Evolutionary conservation across 805 yeast species (phyloP).

Genomic region (Jamesozyma gamospora): DNA sequence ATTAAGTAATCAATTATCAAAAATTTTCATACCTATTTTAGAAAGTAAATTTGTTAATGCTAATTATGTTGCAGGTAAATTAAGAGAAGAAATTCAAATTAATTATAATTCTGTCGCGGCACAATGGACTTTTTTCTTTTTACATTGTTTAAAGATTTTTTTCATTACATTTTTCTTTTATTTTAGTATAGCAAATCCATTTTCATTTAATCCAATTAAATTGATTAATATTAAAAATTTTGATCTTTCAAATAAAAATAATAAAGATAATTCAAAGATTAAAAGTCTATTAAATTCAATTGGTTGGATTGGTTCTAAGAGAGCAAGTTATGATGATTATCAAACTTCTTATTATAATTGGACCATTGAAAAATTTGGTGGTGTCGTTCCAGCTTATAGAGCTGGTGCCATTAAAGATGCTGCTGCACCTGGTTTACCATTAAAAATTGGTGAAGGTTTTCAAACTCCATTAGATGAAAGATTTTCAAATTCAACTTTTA

Average conservation of each 20-base stretch:
- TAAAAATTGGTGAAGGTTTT: slow-evolving; percentile 80
- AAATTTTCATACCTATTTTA: slow-evolving; percentile 23
- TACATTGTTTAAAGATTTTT: slow-evolving; percentile 57
- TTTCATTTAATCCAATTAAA: slow-evolving; percentile 36
- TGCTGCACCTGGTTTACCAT: slow-evolving; percentile 46
- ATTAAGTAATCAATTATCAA: slow-evolving; percentile 51
- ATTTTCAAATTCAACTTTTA: slow-evolving; percentile 28
- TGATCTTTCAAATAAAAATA: slow-evolving; percentile 23
- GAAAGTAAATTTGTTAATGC: slow-evolving; percentile 27
- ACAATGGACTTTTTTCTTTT: slow-evolving; percentile 58
- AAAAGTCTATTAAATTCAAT: slow-evolving; percentile 42
- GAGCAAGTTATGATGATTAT: slow-evolving; percentile 61
- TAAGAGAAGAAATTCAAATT: slow-evolving; percentile 41
- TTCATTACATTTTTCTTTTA: slow-evolving; percentile 48
- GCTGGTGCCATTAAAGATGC: slow-evolving; percentile 57
- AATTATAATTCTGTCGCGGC: slow-evolving; percentile 34
- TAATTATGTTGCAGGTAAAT: slow-evolving; percentile 33
- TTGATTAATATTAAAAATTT: slow-evolving; percentile 26
- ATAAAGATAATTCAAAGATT: slow-evolving; percentile 9
- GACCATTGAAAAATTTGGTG: slow-evolving; percentile 59
- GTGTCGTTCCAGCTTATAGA: slow-evolving; percentile 65
- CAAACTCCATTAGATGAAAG: slow-evolving; percentile 43
- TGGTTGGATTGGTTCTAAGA: slow-evolving; percentile 95
- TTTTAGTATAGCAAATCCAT: slow-evolving; percentile 74
- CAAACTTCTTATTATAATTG: slow-evolving; percentile 55